Conservation (phyloP, 129 eudicot genomes). For the Apium graveolens region DNA sequence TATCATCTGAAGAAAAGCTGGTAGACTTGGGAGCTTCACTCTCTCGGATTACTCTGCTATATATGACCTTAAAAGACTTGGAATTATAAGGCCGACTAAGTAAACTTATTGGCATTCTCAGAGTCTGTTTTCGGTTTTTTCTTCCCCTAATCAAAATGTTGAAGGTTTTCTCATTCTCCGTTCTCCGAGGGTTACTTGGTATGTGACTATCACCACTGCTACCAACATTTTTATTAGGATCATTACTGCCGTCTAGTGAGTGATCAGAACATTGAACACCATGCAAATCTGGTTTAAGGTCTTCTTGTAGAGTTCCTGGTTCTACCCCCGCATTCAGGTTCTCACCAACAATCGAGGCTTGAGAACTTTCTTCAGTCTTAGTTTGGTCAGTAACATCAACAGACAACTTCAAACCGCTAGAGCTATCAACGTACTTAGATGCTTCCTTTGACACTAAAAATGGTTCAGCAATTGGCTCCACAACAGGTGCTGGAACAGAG, state of each 20-base stretch:
- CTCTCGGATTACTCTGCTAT: constrained; percentile 82
- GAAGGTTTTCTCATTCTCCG: constrained; percentile 66
- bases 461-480: constrained; percentile 49
- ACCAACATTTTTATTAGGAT: constrained; percentile 33
- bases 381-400: constrained; percentile 33
- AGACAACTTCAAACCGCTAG: constrained; percentile 26
- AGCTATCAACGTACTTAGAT: constrained; percentile 23
- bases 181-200: constrained; percentile 27
- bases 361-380: constrained; percentile 39
- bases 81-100: constrained; percentile 78
- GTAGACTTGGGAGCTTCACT: constrained; percentile 52
- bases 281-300: constrained; percentile 14
- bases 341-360: constrained; percentile 38
- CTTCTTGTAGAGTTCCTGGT: constrained; percentile 27
- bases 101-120: constrained; percentile 90
- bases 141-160: constrained; percentile 84
- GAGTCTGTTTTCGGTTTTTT: constrained; percentile 85
- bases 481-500: constrained; percentile 65
- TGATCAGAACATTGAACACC: constrained; percentile 10
- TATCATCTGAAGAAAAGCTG: constrained; percentile 46
- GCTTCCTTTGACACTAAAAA: constrained; percentile 33
- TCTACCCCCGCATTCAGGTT: constrained; percentile 32
- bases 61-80: constrained; percentile 73
- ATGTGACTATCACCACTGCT: constrained; percentile 26
- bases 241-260: constrained; percentile 6